Evolutionary conservation across 768 basidiomycete species (phyloP), one percentile per base, ranked within the genome.

Genomic region (Tricholomella constricta): DNA sequence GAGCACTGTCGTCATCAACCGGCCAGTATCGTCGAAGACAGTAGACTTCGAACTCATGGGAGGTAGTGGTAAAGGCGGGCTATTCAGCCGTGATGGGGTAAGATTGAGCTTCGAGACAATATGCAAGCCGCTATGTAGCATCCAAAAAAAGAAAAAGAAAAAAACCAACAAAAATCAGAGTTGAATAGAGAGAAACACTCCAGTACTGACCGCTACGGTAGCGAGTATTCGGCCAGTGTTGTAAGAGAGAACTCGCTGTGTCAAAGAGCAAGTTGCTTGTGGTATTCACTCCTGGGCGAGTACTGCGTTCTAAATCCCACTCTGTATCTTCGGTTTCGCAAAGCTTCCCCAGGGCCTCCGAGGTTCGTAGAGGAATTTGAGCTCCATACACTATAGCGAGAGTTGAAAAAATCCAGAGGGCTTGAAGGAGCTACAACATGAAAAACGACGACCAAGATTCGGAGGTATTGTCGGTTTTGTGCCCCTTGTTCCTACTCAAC

Each of bases 51-150:
- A 23, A 37, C 22, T 47, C 12, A 31, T 29, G 20, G 36, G 35
- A 23, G 38, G 12, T 29, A 6, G 25, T 15, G 12, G 37, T 9
- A n/a, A n/a, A n/a, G 36, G 27, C 11, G 37, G 52, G 2, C 10
- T 23, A 14, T 15, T 37, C 3, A 32, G 22, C 22, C 50, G 32
- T 5, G 49, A 52, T 32, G 42, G 15, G 20, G 35, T 47, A 3
- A 79, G 57, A 35, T 75, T 67, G 4, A 70, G 54, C 56, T 77
- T 73, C n/a, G 78, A 76, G 6, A 74, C 69, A 3, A 69, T 56
- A 8, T 71, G 62, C 6, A 80, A 62, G 2, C 76, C 77, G 1
- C 63, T 57, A n/a, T n/a, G n/a, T n/a, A n/a, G n/a, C n/a, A n/a
- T n/a, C n/a, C n/a, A n/a, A n/a, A n/a, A n/a, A n/a, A n/a, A n/a